Evolutionary conservation across 2,329 filamentous ascomycete species (phyloP).

Genomic region (Stagonosporopsis chrysanthemi): DNA sequence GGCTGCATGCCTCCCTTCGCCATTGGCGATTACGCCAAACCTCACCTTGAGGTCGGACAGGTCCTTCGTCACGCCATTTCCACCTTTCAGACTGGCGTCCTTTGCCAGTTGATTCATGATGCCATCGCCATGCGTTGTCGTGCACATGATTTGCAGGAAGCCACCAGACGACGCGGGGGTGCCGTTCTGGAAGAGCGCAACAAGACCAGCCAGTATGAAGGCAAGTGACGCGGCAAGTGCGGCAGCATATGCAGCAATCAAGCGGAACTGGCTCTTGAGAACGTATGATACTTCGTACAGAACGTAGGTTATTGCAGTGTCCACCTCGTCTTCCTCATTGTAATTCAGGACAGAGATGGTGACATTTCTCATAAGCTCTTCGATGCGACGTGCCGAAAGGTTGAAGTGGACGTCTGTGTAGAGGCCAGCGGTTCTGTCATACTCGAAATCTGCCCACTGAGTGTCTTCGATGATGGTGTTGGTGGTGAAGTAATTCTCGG

Average conservation of each 20-base stretch:
- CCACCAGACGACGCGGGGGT: neutral
- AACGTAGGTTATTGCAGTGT: neutral
- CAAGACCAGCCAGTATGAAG: neutral
- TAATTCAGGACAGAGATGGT: neutral
- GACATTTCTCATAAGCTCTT: neutral
- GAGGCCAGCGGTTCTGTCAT: neutral
- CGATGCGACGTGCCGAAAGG: neutral
- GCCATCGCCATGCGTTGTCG: neutral
- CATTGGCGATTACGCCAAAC: neutral
- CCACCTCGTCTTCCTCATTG: neutral
- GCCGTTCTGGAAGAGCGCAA: neutral
- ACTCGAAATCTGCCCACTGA: neutral
- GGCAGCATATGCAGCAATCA: neutral
- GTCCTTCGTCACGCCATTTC: neutral
- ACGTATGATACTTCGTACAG: neutral
- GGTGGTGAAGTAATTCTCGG: neutral
- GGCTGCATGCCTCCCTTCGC: neutral
- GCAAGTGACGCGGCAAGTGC: neutral
- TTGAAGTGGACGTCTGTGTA: neutral
- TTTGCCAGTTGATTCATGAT: neutral
- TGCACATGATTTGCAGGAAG: neutral
- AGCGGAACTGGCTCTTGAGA: neutral
- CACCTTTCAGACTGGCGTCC: neutral
- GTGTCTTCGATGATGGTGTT: neutral
- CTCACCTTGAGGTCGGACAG: neutral